Evolutionary conservation across 345 rosid genomes (phyloP).

Genomic region (Aquilaria malaccensis): DNA sequence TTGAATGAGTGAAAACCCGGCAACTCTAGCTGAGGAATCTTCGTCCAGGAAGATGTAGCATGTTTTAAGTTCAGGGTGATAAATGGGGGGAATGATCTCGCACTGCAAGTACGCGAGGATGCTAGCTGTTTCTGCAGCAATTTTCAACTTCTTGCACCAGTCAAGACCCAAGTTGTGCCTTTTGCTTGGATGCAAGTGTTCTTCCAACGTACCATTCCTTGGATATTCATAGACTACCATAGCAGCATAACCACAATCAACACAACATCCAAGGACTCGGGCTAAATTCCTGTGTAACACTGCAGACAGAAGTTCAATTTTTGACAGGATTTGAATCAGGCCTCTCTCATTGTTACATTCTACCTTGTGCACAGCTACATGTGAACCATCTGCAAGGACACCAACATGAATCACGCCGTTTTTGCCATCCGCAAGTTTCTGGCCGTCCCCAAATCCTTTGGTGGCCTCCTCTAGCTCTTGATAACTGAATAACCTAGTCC

Average conservation of each 20-base stretch:
- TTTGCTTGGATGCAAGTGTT: slow-evolving; percentile 30
- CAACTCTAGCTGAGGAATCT: slow-evolving; percentile 45
- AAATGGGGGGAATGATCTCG: slow-evolving; percentile 61
- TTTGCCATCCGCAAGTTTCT: slow-evolving; percentile 36
- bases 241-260: slow-evolving; percentile 44
- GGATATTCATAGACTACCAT: slow-evolving; percentile 66
- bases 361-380: slow-evolving; percentile 58
- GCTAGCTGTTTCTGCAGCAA: slow-evolving; percentile 62
- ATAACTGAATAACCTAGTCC: slow-evolving; percentile 53
- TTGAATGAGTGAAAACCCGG: slow-evolving; percentile 52
- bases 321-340: slow-evolving; percentile 46
- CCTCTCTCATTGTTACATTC: slow-evolving; percentile 47
- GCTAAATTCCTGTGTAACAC: slow-evolving; percentile 63
- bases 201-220: slow-evolving; percentile 53
- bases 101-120: slow-evolving; percentile 53
- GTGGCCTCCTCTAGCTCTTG: slow-evolving; percentile 75
- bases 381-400: slow-evolving; percentile 53
- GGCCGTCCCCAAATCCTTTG: slow-evolving; percentile 46
- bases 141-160: slow-evolving; percentile 59
- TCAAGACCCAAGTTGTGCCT: slow-evolving; percentile 40
- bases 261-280: slow-evolving; percentile 58
- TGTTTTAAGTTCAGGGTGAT: slow-evolving; percentile 44
- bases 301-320: slow-evolving; percentile 49
- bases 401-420: slow-evolving; percentile 54
- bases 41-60: slow-evolving; percentile 52